A percentile compares a stretch with the other conserved stretches of the same genome.
phyloP scores from a whole-genome alignment of 257 asterid genomes.

The Salvia hispanica region DNA sequence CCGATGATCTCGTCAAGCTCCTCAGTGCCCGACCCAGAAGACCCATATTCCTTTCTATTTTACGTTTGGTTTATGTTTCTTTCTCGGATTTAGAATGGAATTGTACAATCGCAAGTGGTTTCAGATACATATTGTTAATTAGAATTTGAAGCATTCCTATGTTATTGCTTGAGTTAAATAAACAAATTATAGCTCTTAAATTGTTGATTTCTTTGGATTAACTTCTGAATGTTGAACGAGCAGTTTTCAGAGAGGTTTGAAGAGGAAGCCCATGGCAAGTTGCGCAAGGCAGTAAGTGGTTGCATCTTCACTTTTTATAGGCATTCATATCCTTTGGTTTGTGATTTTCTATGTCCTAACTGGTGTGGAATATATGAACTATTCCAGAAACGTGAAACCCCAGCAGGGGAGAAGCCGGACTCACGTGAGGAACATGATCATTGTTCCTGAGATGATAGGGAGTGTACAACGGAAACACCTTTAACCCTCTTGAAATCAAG shows the following conservation, averaged over 20 bases:
- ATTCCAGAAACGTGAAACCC: conserved; percentile 74
- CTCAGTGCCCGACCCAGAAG: conserved; percentile 70
- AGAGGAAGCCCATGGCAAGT: conserved; percentile 92
- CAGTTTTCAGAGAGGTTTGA: conserved; percentile 84
- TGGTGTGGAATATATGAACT: neutral
- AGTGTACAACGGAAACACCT: conserved; percentile 86
- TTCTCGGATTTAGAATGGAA: neutral
- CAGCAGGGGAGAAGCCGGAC: too few species aligned
- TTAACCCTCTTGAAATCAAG: conserved; percentile 81
- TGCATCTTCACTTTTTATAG: neutral
- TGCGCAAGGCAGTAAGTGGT: conserved; percentile 47
- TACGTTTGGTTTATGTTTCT: neutral
- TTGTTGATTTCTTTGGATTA: neutral
- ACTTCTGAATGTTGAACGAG: neutral
- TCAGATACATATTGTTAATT: neutral
- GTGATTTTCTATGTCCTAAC: too few species aligned
- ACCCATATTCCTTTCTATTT: too few species aligned
- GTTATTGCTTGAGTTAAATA: neutral
- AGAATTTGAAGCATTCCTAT: too few species aligned
- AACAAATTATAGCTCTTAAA: neutral
- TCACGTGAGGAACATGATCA: conserved; percentile 77
- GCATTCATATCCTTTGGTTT: neutral
- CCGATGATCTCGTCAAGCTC: conserved; percentile 82
- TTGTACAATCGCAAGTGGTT: too few species aligned
- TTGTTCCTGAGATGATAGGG: conserved; percentile 91